Conservation (phyloP, 306 rosid species). For the Rosa chinensis region DNA sequence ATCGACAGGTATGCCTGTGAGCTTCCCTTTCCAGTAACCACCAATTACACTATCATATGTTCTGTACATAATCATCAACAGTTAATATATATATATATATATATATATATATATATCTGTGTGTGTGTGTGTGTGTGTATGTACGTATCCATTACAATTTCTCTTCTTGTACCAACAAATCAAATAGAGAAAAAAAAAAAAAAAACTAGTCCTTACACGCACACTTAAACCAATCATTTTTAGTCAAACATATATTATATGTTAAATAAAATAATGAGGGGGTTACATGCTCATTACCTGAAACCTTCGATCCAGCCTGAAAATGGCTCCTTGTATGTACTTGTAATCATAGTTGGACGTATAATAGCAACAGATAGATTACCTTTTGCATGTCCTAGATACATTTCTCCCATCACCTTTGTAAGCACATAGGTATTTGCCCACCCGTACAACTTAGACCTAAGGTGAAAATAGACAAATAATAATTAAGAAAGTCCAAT, state of each 20-base stretch:
- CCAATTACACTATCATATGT: slow-evolving; percentile 34
- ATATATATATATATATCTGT: too few relatives aligned
- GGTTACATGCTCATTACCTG: slow-evolving; percentile 17
- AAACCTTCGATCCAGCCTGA: slow-evolving; percentile 49
- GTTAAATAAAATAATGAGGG: too few relatives aligned
- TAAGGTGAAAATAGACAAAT: not conserved
- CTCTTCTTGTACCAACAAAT: too few relatives aligned
- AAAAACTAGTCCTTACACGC: not conserved
- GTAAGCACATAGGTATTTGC: slow-evolving; percentile 42
- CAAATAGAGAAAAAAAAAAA: too few relatives aligned
- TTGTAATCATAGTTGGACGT: slow-evolving; percentile 24
- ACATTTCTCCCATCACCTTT: slow-evolving; percentile 55
- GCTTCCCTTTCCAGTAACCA: slow-evolving; percentile 39
- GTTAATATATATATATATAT: too few relatives aligned
- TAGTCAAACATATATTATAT: too few relatives aligned
- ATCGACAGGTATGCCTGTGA: slow-evolving; percentile 30
- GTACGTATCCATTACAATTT: too few relatives aligned
- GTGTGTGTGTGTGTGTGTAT: too few relatives aligned
- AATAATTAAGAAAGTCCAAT: too few relatives aligned
- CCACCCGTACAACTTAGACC: slow-evolving; percentile 49
- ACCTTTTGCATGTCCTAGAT: slow-evolving; percentile 9
- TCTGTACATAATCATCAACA: slow-evolving; percentile 21
- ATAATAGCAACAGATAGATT: slow-evolving; percentile 23
- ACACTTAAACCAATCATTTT: not conserved
- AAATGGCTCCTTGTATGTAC: slow-evolving; percentile 42